phyloP scores from a whole-genome alignment of 371 early-diverging fungal genomes.

The Capillidium rhysosporum region DNA sequence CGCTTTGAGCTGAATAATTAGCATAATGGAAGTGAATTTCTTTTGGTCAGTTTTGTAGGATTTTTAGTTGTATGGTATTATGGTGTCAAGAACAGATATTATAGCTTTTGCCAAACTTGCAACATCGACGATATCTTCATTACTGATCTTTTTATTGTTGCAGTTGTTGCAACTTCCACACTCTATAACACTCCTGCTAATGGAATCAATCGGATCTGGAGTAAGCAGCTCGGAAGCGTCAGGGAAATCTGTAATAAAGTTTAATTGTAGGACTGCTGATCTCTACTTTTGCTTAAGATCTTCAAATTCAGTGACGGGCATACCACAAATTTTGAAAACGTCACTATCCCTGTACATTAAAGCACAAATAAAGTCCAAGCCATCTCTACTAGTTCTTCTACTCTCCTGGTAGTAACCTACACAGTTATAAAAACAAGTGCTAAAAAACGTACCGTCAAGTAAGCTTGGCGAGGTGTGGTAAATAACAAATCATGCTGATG shows the following conservation, averaged over 20 bases:
- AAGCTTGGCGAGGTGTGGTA: conserved; percentile 91
- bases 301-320: conserved; percentile 1
- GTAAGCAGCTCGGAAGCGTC: too few species aligned
- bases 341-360: conserved; percentile 78
- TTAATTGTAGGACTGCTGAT: background rate
- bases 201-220: too few species aligned
- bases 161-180: background rate
- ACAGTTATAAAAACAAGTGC: background rate
- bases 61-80: background rate
- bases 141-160: too few species aligned
- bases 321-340: background rate
- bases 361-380: conserved; percentile 63
- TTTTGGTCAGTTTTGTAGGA: background rate
- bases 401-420: conserved; percentile 98
- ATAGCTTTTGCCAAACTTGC: background rate
- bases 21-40: background rate
- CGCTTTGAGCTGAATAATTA: background rate
- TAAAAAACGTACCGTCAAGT: conserved; percentile 32
- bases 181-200: too few species aligned
- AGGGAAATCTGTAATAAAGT: background rate
- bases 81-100: background rate
- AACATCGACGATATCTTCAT: too few species aligned
- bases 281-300: background rate
- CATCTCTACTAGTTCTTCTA: conserved; percentile 98
- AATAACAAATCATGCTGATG: conserved; percentile 96